phyloP scores from a whole-genome alignment of 2,329 filamentous ascomycete species.

The Penicillium sp. region DNA sequence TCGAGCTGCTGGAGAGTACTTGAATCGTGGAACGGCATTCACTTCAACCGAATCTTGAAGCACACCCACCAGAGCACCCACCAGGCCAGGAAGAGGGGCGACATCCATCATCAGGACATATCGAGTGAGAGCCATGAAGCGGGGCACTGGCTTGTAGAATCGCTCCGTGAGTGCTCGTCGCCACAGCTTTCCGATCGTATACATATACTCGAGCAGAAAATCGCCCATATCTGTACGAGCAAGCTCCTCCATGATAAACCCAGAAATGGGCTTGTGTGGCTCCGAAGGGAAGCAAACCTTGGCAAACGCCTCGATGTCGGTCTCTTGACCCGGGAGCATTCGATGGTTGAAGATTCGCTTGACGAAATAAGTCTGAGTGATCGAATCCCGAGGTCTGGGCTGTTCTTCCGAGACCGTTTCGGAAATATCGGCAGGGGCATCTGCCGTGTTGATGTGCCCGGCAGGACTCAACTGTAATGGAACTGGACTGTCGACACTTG shows the following conservation, averaged over 20 bases:
- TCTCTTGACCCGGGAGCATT: slow-evolving; percentile 43
- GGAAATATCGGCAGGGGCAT: slow-evolving; percentile 22
- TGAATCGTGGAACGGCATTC: slow-evolving; percentile 49
- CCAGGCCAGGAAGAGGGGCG: slow-evolving; percentile 31
- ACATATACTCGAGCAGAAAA: slow-evolving; percentile 46
- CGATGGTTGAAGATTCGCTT: slow-evolving; percentile 53
- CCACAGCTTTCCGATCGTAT: slow-evolving; percentile 51
- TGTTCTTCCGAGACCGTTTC: slow-evolving; percentile 21
- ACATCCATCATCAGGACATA: slow-evolving; percentile 38
- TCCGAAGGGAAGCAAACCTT: slow-evolving; percentile 50
- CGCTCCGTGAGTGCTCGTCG: slow-evolving; percentile 50
- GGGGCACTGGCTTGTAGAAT: slow-evolving; percentile 40
- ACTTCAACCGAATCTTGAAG: slow-evolving; percentile 46
- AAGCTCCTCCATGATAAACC: slow-evolving; percentile 49
- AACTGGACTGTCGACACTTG: slow-evolving; percentile 49
- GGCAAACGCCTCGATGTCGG: slow-evolving; percentile 51
- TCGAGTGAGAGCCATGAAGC: slow-evolving; percentile 39
- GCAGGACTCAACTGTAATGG: slow-evolving; percentile 39
- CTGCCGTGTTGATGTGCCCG: slow-evolving; percentile 21
- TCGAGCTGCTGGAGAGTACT: slow-evolving; percentile 39
- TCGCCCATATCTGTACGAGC: slow-evolving; percentile 39
- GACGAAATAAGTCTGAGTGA: slow-evolving; percentile 36
- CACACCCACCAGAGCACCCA: slow-evolving; percentile 35
- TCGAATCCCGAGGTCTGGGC: slow-evolving; percentile 14
- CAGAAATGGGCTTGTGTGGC: slow-evolving; percentile 45